Base-by-base conservation (phyloP, 192 early-diverging fungal genomes). In the Mortierella hygrophila region DNA sequence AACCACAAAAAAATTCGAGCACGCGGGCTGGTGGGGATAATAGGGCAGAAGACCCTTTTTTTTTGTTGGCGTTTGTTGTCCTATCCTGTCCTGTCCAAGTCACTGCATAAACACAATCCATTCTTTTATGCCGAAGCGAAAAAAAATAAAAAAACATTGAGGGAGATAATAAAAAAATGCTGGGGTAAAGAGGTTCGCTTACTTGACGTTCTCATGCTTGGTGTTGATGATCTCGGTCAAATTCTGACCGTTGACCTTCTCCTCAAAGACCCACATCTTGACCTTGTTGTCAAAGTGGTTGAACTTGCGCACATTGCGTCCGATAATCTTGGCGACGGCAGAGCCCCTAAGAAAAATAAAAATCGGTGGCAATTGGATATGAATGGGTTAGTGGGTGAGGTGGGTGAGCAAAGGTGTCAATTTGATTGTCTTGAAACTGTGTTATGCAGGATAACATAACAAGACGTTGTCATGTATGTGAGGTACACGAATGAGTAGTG, bases 221-320 rank as follows among this genome's bases (percentile, higher is more conserved):
- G 91, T 94, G 92, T 99, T 99, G 90, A 99, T 98, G 81, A 99
- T 94, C 18, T 98, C 96, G 20, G 97, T 96, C 44, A 99, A 92
- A 54, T 96, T 96, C 75, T 94, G 83, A 54, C 96, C 97, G 68
- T 97, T 89, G 54, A 97, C 89, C 40, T 80, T 91, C 88, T 99
- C 98, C 88, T 99, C 97, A 90, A 94, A 97, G 26, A 99, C 98
- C 97, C 97, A 99, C 94, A 97, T 96, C 71, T 93, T 93, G 74
- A 98, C 97, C 54, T 94, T 90, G 38, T 87, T 76, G 89, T 97
- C 95, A 90, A 97, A 98, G 54, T 93, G 93, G 77, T 90, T 89
- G 49, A 72, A 76, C 20, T 78, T 80, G 11, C 69, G 77, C 42
- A 97, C 96, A 88, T 99, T 99, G 82, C 79, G 83, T 38, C 96